Evolutionary conservation across 1,139 yeast genomes (phyloP).

Genomic region (Suhomyces yuchorum): DNA sequence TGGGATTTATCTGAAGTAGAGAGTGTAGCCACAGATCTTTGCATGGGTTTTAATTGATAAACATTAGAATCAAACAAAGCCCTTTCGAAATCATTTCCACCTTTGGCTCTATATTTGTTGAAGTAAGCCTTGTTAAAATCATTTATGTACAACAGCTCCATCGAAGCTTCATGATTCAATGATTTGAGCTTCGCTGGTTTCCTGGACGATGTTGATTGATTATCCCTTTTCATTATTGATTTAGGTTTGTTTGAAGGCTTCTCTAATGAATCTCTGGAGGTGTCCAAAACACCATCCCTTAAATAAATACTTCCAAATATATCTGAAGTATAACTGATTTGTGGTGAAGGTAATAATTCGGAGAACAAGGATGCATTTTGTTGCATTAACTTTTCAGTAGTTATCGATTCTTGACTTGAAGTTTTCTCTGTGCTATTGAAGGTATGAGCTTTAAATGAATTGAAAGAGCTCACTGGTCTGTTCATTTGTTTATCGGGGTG

Average conservation of each 20-base stretch:
- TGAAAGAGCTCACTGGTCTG: not conserved
- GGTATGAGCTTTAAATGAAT: not conserved
- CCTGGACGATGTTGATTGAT: not conserved
- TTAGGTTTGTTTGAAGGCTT: not conserved
- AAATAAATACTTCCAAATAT: slow-evolving; percentile 28
- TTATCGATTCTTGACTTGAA: slow-evolving; percentile 27
- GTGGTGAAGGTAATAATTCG: slow-evolving; percentile 43
- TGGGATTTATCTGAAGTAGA: slow-evolving; percentile 13
- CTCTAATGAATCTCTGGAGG: slow-evolving; percentile 2
- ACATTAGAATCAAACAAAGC: slow-evolving; percentile 23
- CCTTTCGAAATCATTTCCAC: slow-evolving; percentile 13
- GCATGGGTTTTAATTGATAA: slow-evolving; percentile 36
- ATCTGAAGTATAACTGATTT: slow-evolving; percentile 38
- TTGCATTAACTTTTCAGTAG: slow-evolving; percentile 37
- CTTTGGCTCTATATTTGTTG: slow-evolving; percentile 19
- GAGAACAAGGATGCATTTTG: slow-evolving; percentile 37
- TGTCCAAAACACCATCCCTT: slow-evolving; percentile 2
- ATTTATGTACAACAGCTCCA: slow-evolving; percentile 12
- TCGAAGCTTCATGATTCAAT: not conserved
- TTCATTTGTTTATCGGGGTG: not conserved
- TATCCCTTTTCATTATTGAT: not conserved
- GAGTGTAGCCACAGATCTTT: slow-evolving; percentile 34
- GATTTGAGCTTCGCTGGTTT: not conserved
- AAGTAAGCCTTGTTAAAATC: slow-evolving; percentile 24
- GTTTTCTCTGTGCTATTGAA: slow-evolving; percentile 1